phyloP scores from a whole-genome alignment of 2,329 filamentous ascomycete genomes.

The Nigrograna mackinnonii region DNA sequence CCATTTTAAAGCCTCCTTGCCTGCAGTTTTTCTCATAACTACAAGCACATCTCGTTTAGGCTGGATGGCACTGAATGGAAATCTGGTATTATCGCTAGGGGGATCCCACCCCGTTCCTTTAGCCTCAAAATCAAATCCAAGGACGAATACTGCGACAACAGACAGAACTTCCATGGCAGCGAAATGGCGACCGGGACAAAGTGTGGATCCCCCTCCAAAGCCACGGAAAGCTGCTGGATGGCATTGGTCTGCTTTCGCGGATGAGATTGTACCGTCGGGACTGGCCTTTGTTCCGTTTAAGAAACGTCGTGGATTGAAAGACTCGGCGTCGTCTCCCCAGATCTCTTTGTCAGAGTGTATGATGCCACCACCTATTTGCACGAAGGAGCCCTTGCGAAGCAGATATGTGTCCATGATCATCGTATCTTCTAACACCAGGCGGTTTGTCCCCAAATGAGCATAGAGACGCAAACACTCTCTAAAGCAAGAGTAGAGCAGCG shows the following conservation, averaged over 20 bases:
- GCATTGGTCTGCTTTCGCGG: constrained; percentile 15
- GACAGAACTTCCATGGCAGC: constrained; percentile 36
- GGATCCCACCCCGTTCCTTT: constrained; percentile 8
- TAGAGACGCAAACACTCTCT: constrained; percentile 50
- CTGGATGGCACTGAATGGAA: no score
- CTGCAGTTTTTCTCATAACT: no score
- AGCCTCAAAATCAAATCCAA: constrained; percentile 33
- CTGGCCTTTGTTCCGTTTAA: constrained; percentile 25
- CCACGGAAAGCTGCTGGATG: constrained; percentile 32
- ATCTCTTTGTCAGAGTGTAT: constrained; percentile 46
- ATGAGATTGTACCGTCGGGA: constrained; percentile 12
- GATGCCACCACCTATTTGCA: constrained; percentile 50
- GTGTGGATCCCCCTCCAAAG: constrained; percentile 35
- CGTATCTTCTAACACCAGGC: constrained; percentile 49
- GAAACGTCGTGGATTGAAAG: constrained; percentile 51
- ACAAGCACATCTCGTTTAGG: no score
- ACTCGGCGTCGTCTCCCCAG: constrained; percentile 48
- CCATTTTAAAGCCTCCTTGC: no score
- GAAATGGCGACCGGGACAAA: constrained; percentile 42
- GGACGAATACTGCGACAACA: constrained; percentile 27
- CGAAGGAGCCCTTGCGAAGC: constrained; percentile 46
- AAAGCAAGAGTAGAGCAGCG: constrained; percentile 50
- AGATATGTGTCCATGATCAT: constrained; percentile 46
- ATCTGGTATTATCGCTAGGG: no score
- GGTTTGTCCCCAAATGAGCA: constrained; percentile 43